Base-by-base conservation (phyloP, 2,329 filamentous ascomycete species). In the Paraconiothyrium sp. region DNA sequence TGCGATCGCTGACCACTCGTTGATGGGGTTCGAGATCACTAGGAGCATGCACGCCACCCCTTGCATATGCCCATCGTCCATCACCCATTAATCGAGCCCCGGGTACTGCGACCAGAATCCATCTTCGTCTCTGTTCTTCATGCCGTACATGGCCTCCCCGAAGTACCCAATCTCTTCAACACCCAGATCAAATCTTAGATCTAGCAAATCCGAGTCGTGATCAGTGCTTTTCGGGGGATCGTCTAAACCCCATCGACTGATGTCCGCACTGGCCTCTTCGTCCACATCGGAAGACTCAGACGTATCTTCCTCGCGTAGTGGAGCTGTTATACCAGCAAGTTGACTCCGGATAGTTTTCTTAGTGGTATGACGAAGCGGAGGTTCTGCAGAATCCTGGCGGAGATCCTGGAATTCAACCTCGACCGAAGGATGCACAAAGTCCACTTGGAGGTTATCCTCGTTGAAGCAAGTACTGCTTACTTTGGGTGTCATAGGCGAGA, bases 241-340 rank as follows among this genome's bases (percentile, higher is more conserved):
- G 39, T 48, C 41, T 14, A 16, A 39, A 14, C 43, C 24, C 20
- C 49, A 22, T n/a, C 37, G 16, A 16, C 22, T 41, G 24, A 49
- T 27, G 32, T 43, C 32, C 16, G 10, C 32, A 8, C 39, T 44
- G n/a, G 32, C 35, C 7, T 57, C 58, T 11, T 48, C 30, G 13
- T 27, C 34, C 8, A 20, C 32, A 14, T 46, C 24, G 34, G 50
- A 34, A 35, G 27, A 41, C 9, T 52, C 54, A 6, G 43, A 57
- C 10, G 65, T 64, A 27, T 54, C 46, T n/a, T 32, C 39, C 4
- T 51, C 49, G 16, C 60, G 52, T 11, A 52, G n/a, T 43, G 61
- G 65, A 24, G 62, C 66, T 27, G 57, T 65, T 5, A 67, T 56
- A 11, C 48, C 58, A n/a, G 63, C 61, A 22, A 68, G 47, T 37